Percentiles rank a stretch among this genome's conserved stretches.
Conservation (phyloP, 2,329 filamentous ascomycete species). For the Hawksworthiomyces lignivorus region DNA sequence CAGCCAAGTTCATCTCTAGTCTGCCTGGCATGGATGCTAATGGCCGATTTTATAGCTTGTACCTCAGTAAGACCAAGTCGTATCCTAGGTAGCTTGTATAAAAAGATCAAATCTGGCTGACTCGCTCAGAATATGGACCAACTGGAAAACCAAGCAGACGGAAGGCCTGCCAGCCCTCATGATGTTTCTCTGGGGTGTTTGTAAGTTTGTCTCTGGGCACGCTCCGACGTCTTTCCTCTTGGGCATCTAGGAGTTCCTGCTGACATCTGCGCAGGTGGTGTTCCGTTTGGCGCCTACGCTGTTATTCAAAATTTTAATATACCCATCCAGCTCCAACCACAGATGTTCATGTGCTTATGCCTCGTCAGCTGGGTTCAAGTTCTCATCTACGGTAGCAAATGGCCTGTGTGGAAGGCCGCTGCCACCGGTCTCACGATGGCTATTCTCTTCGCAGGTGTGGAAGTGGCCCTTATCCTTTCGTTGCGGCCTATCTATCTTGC, state of each 20-base stretch:
- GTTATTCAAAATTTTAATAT: slow-evolving; percentile 34
- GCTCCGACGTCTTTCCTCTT: slow-evolving; percentile 12
- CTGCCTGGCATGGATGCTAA: too few relatives aligned
- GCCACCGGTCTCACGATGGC: slow-evolving; percentile 31
- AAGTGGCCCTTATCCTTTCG: slow-evolving; percentile 49
- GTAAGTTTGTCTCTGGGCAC: too few relatives aligned
- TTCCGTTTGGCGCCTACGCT: slow-evolving; percentile 33
- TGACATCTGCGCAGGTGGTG: slow-evolving; percentile 22
- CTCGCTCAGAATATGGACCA: slow-evolving; percentile 44
- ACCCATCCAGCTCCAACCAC: slow-evolving; percentile 35
- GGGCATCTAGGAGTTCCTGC: background rate
- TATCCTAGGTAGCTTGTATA: too few relatives aligned
- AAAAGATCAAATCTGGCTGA: background rate
- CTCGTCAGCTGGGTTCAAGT: slow-evolving; percentile 32
- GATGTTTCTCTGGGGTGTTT: slow-evolving; percentile 57
- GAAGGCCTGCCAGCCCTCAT: slow-evolving; percentile 52
- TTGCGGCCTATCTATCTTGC: slow-evolving; percentile 47
- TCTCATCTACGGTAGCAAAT: slow-evolving; percentile 30
- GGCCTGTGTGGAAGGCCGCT: slow-evolving; percentile 38
- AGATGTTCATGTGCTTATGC: slow-evolving; percentile 31
- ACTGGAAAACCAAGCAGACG: slow-evolving; percentile 52
- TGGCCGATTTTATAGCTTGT: slow-evolving; percentile 22
- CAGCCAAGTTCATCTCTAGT: too few relatives aligned
- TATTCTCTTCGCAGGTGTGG: slow-evolving; percentile 41
- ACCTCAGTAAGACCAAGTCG: slow-evolving; percentile 25